These are phyloP conservation scores for Cadophora gregata DNA, from an alignment of 2,329 filamentous ascomycete species.

Conservation along the genomic window DNA sequence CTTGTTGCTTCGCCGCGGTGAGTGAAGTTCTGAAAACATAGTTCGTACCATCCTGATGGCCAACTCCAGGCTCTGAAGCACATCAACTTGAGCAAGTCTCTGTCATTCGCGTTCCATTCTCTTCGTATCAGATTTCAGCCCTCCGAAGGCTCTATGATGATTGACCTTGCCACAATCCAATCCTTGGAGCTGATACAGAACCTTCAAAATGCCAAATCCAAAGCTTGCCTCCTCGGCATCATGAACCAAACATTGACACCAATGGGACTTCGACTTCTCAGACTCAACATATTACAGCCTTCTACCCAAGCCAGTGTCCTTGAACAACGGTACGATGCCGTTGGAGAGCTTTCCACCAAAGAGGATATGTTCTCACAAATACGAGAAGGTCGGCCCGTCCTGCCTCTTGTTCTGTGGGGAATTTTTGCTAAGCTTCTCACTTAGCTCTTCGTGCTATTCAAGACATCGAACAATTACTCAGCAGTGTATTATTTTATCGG, in stretches of 20 bases:
- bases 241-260: conserved; percentile 85
- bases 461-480: conserved; percentile 82
- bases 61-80: conserved; percentile 74
- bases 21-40: conserved; percentile 41
- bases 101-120: conserved; percentile 78
- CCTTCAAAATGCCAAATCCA: conserved; percentile 76
- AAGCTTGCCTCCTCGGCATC: conserved; percentile 81
- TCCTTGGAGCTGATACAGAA: conserved; percentile 93
- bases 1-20: conserved; percentile 86
- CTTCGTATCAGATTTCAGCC: conserved; percentile 86
- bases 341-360: conserved; percentile 80
- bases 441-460: conserved; percentile 74
- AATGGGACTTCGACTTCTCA: conserved; percentile 85
- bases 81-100: conserved; percentile 71
- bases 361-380: conserved; percentile 85
- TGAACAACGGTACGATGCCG: conserved; percentile 75
- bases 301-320: conserved; percentile 75
- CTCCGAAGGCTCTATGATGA: conserved; percentile 93
- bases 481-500: conserved; percentile 60
- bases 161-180: conserved; percentile 85
- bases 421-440: not conserved
- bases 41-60: conserved; percentile 20
- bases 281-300: conserved; percentile 88
- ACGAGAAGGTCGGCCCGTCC: conserved; percentile 62
- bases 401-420: not conserved